Conservation (phyloP, 2,329 filamentous ascomycete species). For the Alternaria novae-zelandiae region DNA sequence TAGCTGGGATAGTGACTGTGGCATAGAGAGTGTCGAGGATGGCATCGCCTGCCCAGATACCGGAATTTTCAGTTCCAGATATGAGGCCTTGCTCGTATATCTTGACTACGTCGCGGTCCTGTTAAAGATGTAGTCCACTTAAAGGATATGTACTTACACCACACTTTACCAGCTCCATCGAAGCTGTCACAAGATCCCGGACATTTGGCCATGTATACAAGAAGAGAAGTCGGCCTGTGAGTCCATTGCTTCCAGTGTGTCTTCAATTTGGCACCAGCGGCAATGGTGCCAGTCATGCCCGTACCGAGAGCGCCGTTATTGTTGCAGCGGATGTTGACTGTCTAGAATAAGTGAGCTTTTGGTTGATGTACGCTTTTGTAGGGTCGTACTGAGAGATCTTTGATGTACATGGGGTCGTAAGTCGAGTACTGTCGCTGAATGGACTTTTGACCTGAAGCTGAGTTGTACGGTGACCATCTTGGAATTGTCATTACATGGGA, state of each 20-base stretch:
- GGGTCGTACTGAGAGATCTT: conserved; percentile 31
- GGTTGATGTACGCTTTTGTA: neutral
- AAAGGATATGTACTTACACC: conserved; percentile 38
- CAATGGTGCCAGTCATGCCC: conserved; percentile 52
- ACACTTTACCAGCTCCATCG: conserved; percentile 58
- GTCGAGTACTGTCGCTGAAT: conserved; percentile 39
- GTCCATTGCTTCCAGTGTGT: conserved; percentile 64
- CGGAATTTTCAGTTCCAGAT: conserved; percentile 53
- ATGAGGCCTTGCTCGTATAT: conserved; percentile 62
- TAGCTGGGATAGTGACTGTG: conserved; percentile 60
- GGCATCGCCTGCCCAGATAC: conserved; percentile 57
- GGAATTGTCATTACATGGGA: neutral
- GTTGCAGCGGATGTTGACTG: conserved; percentile 42
- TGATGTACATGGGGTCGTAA: conserved; percentile 35
- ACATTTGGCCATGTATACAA: conserved; percentile 62
- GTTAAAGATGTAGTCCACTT: conserved; percentile 24
- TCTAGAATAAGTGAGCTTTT: conserved; percentile 18
- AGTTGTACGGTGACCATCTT: conserved; percentile 41
- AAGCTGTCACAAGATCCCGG: conserved; percentile 55
- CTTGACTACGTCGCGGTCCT: conserved; percentile 51
- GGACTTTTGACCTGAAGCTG: conserved; percentile 29
- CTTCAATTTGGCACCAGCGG: conserved; percentile 57
- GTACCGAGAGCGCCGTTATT: conserved; percentile 36
- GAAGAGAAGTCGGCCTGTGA: conserved; percentile 61
- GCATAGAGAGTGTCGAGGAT: conserved; percentile 56